A percentile compares a stretch with the other conserved stretches of the same genome.
phyloP scores from a whole-genome alignment of 1,139 yeast genomes.

The Arxiozyma telluris region DNA sequence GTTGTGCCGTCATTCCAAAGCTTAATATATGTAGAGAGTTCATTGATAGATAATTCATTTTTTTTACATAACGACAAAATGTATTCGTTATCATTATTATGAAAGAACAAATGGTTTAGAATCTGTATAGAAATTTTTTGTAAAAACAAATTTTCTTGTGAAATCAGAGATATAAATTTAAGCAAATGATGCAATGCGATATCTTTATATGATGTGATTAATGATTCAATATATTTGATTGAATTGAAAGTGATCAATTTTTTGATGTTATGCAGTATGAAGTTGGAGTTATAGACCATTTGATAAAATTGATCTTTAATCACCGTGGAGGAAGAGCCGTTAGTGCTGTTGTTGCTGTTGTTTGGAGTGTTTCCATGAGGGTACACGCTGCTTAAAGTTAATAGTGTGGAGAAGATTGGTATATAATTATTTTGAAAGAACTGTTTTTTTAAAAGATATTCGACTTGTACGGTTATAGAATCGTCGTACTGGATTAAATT shows the following conservation, averaged over 20 bases:
- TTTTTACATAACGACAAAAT: slow-evolving; percentile 18
- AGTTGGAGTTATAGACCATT: slow-evolving; percentile 27
- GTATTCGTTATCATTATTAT: slow-evolving; percentile 11
- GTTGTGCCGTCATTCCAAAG: slow-evolving; percentile 32
- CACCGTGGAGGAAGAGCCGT: background rate
- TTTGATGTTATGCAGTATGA: slow-evolving; percentile 25
- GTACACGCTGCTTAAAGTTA: slow-evolving; percentile 20
- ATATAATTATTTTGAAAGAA: slow-evolving; percentile 29
- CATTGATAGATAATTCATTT: slow-evolving; percentile 20
- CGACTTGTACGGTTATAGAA: slow-evolving; percentile 10
- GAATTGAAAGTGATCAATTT: slow-evolving; percentile 20
- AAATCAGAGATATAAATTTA: slow-evolving; percentile 28
- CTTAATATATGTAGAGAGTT: slow-evolving; percentile 25
- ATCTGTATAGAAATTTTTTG: slow-evolving; percentile 30
- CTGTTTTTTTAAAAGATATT: slow-evolving; percentile 26
- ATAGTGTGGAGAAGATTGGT: slow-evolving; percentile 28
- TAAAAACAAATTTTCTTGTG: slow-evolving; percentile 25
- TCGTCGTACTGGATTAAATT: slow-evolving; percentile 11
- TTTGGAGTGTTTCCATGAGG: slow-evolving; percentile 11
- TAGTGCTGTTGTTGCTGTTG: background rate
- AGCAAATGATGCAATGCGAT: slow-evolving; percentile 34
- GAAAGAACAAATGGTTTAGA: slow-evolving; percentile 31
- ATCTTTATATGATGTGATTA: slow-evolving; percentile 32
- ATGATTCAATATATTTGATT: slow-evolving; percentile 15
- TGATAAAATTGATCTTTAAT: slow-evolving; percentile 12